Evolutionary conservation across 257 asterid genomes (phyloP).

Genomic region (Fraxinus excelsior): DNA sequence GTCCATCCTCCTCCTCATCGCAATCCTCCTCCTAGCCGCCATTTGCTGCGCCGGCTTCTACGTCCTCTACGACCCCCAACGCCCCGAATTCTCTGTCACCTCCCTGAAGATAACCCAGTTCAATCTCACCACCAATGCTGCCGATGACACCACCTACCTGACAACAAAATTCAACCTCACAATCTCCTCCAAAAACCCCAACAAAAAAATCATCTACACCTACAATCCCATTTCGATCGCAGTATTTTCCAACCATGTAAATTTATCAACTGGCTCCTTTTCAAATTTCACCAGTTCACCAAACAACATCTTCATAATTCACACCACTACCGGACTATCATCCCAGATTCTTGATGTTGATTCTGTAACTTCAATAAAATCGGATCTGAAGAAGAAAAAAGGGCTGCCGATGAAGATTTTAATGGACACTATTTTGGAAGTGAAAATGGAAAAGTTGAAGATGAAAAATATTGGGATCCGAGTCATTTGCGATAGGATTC

Average conservation of each 20-base stretch:
- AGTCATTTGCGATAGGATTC: conserved; percentile 68
- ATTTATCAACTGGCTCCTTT: conserved; percentile 51
- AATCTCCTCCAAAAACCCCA: conserved; percentile 60
- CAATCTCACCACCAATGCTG: conserved; percentile 68
- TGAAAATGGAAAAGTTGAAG: conserved; percentile 64
- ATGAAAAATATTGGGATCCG: conserved; percentile 74
- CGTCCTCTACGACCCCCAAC: conserved; percentile 77
- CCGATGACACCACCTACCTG: conserved; percentile 71
- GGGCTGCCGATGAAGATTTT: conserved; percentile 63
- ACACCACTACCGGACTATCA: conserved; percentile 38
- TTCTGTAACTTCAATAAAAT: conserved; percentile 40
- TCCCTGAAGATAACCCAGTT: conserved; percentile 60
- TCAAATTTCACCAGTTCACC: conserved; percentile 50
- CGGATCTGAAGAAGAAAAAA: conserved; percentile 63
- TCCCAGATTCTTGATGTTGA: conserved; percentile 56
- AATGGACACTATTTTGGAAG: conserved; percentile 66
- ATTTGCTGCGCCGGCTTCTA: conserved; percentile 67
- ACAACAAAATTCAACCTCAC: conserved; percentile 64
- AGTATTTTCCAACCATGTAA: conserved; percentile 33
- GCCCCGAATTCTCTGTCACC: conserved; percentile 62
- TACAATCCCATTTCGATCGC: conserved; percentile 57
- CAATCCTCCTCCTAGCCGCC: conserved; percentile 57
- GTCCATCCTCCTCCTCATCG: conserved; percentile 47
- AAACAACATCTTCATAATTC: conserved; percentile 42
- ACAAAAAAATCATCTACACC: conserved; percentile 48